Percentiles rank a stretch among this genome's conserved stretches.
Evolutionary conservation across 225 moss, liverwort and hornwort genomes (phyloP).

Genomic region (Pseudoscleropodium purum): DNA sequence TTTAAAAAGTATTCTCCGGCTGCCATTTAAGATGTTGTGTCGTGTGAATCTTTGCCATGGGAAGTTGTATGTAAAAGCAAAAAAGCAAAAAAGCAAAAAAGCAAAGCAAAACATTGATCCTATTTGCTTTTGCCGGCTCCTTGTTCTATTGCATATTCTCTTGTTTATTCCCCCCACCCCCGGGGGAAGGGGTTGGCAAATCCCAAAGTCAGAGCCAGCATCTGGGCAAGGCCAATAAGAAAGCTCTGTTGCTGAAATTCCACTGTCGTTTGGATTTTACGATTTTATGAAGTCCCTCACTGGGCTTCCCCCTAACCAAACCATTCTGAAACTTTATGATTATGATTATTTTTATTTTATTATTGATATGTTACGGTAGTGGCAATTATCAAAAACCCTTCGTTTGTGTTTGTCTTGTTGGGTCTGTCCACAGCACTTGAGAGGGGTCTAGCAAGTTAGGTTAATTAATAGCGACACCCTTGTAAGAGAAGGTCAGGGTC

Average conservation of each 20-base stretch:
- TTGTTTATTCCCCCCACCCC: neutral
- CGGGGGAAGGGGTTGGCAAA: neutral
- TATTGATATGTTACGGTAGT: too few species aligned
- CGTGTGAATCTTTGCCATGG: too few species aligned
- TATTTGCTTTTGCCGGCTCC: neutral
- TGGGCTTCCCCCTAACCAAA: neutral
- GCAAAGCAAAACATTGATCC: too few species aligned
- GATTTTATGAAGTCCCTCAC: too few species aligned
- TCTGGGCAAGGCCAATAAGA: neutral
- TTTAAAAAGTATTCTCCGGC: too few species aligned
- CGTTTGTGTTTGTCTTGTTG: neutral
- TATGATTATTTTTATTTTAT: neutral
- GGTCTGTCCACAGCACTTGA: neutral
- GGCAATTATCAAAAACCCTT: neutral
- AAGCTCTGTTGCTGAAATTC: neutral
- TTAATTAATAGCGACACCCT: too few species aligned
- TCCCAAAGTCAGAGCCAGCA: neutral
- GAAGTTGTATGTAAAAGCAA: too few species aligned
- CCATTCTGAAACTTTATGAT: neutral
- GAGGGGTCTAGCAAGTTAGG: neutral
- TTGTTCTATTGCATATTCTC: neutral
- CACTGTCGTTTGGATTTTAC: neutral
- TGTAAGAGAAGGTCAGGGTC: neutral
- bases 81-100: too few species aligned
- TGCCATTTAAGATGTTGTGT: too few species aligned